Evolutionary conservation across 2,329 filamentous ascomycete species (phyloP).

Genomic region (Cladosporium sp.): DNA sequence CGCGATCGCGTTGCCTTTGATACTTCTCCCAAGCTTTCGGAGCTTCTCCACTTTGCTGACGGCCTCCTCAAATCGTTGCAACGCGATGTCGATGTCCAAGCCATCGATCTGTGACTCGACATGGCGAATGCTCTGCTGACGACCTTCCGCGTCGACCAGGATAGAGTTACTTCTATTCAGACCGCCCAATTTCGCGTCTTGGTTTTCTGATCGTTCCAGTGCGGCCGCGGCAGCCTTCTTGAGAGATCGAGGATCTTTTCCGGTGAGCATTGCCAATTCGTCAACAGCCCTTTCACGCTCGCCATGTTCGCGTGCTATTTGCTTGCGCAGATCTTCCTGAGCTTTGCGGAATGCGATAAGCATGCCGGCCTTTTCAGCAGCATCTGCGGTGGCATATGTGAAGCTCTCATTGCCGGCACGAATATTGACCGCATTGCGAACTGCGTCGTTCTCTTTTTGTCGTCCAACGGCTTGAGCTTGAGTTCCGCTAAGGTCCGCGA

Average conservation of each 20-base stretch:
- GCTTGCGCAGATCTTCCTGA: conserved; percentile 83
- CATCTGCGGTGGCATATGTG: conserved; percentile 77
- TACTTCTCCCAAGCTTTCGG: conserved; percentile 66
- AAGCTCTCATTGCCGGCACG: conserved; percentile 85
- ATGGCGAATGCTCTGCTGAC: conserved; percentile 92
- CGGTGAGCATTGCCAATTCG: conserved; percentile 25
- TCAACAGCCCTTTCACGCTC: conserved; percentile 62
- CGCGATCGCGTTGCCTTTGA: conserved; percentile 80
- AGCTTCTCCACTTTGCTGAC: conserved; percentile 81
- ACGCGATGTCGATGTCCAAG: conserved; percentile 88
- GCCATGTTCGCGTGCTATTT: conserved; percentile 77
- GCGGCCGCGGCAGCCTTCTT: conserved; percentile 42
- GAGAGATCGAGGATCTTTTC: conserved; percentile 47
- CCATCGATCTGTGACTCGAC: conserved; percentile 93
- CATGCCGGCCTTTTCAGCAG: conserved; percentile 68
- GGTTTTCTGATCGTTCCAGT: conserved; percentile 53
- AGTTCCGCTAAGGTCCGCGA: conserved; percentile 69
- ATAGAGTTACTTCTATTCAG: conserved; percentile 42
- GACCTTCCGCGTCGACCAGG: conserved; percentile 91
- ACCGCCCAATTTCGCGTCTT: conserved; percentile 34
- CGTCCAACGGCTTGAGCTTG: conserved; percentile 23
- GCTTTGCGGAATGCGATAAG: conserved; percentile 88
- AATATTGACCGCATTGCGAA: conserved; percentile 78
- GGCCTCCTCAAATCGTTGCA: conserved; percentile 80
- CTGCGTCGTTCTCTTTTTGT: conserved; percentile 49